These are phyloP conservation scores for Lodderomyces oxycetoniae DNA, from an alignment of 1,139 yeast genomes.

Conservation along the genomic window DNA sequence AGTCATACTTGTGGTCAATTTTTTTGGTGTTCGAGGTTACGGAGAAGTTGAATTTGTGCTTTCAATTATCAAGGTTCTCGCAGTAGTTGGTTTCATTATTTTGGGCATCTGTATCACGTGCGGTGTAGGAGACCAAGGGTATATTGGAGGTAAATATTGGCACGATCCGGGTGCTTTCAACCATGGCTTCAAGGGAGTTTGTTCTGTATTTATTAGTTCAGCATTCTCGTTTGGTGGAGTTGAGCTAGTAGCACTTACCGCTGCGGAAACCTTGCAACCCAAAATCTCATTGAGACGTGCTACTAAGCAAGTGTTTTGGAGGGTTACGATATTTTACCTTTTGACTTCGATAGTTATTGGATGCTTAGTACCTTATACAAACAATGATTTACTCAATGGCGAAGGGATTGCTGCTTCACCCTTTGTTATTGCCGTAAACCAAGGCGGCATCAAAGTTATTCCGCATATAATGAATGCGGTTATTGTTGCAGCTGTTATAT, in stretches of 20 bases:
- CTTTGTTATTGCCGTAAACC: constrained; percentile 38
- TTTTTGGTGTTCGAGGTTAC: constrained; percentile 43
- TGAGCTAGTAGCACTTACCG: constrained; percentile 69
- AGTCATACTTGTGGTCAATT: constrained; percentile 32
- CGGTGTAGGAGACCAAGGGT: constrained; percentile 41
- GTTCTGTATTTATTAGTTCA: constrained; percentile 78
- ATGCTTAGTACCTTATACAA: constrained; percentile 40
- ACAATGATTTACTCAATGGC: constrained; percentile 33
- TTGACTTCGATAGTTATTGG: constrained; percentile 45
- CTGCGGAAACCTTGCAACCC: constrained; percentile 79
- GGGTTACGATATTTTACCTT: constrained; percentile 58
- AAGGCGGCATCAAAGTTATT: constrained; percentile 35
- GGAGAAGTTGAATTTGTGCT: constrained; percentile 44
- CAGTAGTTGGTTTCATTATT: constrained; percentile 41
- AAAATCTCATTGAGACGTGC: constrained; percentile 65
- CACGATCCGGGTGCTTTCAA: constrained; percentile 45
- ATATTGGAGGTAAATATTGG: constrained; percentile 41
- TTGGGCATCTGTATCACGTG: constrained; percentile 36
- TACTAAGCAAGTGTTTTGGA: constrained; percentile 69
- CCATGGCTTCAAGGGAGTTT: constrained; percentile 70
- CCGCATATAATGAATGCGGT: constrained; percentile 55
- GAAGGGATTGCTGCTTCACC: constrained; percentile 34
- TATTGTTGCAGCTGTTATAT: constrained; percentile 45
- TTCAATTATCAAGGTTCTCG: constrained; percentile 39
- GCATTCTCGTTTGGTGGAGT: constrained; percentile 72